phyloP scores from a whole-genome alignment of 352 stramenopile species.

The Pythium apleroticum region DNA sequence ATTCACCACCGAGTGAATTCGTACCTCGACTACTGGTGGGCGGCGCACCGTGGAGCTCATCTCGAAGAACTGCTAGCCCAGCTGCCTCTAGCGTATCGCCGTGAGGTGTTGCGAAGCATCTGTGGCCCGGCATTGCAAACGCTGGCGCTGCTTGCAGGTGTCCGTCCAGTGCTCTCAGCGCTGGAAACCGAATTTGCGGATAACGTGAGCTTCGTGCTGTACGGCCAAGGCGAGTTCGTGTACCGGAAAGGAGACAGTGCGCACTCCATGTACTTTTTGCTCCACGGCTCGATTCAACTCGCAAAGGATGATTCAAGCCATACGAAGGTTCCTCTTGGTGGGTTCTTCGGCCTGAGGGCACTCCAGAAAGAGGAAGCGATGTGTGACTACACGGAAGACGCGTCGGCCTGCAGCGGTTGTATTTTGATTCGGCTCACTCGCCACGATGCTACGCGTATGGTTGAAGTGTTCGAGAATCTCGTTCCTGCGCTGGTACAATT shows the following conservation, averaged over 20 bases:
- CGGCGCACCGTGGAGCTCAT: slow-evolving; percentile 37
- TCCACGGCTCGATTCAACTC: slow-evolving; percentile 26
- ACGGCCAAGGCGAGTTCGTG: slow-evolving; percentile 41
- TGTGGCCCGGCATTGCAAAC: slow-evolving; percentile 42
- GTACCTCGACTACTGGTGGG: slow-evolving; percentile 57
- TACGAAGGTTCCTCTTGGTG: slow-evolving; percentile 30
- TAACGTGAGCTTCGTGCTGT: slow-evolving; percentile 39
- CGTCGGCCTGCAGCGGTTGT: slow-evolving; percentile 33
- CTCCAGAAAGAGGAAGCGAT: slow-evolving; percentile 23
- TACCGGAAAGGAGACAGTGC: slow-evolving; percentile 38
- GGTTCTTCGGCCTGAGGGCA: slow-evolving; percentile 37
- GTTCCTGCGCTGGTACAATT: slow-evolving; percentile 13
- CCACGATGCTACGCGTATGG: slow-evolving; percentile 2
- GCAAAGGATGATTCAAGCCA: background rate
- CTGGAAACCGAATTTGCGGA: slow-evolving; percentile 42
- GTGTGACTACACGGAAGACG: slow-evolving; percentile 29
- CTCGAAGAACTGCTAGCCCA: slow-evolving; percentile 38
- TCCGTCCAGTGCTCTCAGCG: slow-evolving; percentile 29
- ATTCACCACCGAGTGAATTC: slow-evolving; percentile 48
- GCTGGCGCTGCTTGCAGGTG: slow-evolving; percentile 28
- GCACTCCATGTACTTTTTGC: slow-evolving; percentile 32
- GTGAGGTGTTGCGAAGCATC: slow-evolving; percentile 44
- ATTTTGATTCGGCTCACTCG: slow-evolving; percentile 23
- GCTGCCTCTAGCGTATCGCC: slow-evolving; percentile 33
- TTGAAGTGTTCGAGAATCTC: slow-evolving; percentile 20